A percentile compares a stretch with the other conserved stretches of the same genome.
phyloP scores from a whole-genome alignment of 108 stramenopile species.

The Cyclotella kingstonii region DNA sequence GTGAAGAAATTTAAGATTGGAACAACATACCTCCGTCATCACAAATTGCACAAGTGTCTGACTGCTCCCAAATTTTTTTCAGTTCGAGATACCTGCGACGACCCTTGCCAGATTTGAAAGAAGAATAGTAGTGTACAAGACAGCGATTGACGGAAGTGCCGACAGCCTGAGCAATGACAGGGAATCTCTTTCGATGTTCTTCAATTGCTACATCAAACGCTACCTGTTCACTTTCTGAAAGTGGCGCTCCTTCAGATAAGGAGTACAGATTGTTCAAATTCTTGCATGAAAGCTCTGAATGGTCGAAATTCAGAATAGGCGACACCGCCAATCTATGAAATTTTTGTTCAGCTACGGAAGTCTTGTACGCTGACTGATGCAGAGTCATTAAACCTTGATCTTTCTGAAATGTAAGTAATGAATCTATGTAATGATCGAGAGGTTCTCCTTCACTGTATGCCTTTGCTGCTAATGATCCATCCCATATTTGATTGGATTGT shows the following conservation, averaged over 20 bases:
- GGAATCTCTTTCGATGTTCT: constrained; percentile 45
- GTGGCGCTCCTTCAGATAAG: constrained; percentile 27
- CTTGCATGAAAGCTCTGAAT: constrained; percentile 5
- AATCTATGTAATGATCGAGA: constrained; percentile 48
- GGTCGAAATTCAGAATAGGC: background rate
- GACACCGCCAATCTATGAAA: constrained; percentile 3
- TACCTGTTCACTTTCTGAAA: constrained; percentile 12
- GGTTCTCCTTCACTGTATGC: constrained; percentile 42
- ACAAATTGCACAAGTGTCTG: constrained; percentile 53
- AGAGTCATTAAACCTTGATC: constrained; percentile 48
- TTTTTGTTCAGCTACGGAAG: constrained; percentile 20
- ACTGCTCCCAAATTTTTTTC: constrained; percentile 54
- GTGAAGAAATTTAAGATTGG: background rate
- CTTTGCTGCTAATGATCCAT: constrained; percentile 38
- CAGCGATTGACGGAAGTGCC: constrained; percentile 46
- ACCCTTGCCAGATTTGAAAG: constrained; percentile 41
- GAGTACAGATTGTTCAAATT: background rate
- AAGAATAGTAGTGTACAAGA: constrained; percentile 59
- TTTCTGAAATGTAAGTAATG: constrained; percentile 30
- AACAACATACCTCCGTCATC: constrained; percentile 39
- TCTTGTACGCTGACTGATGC: constrained; percentile 50
- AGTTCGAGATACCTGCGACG: constrained; percentile 24
- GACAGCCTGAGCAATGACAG: constrained; percentile 48
- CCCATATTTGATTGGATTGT: constrained; percentile 54
- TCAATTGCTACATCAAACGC: constrained; percentile 28